A percentile compares a stretch with the other conserved stretches of the same genome.
phyloP scores from a whole-genome alignment of 2,329 filamentous ascomycete species.

The Sclerotinia glacialis region DNA sequence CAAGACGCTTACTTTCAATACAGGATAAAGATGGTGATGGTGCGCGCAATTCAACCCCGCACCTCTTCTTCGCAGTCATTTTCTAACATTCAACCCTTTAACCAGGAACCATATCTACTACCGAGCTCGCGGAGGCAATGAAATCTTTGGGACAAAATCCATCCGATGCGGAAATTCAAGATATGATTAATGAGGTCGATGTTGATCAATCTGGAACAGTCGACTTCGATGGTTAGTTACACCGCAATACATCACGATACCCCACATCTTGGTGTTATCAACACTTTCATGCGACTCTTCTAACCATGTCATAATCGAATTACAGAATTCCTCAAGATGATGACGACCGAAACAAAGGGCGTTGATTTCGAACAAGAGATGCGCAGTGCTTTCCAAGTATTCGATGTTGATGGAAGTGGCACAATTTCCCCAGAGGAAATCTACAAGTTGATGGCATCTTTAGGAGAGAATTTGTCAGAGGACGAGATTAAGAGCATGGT shows the following conservation, averaged over 20 bases:
- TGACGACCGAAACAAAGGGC: constrained; percentile 61
- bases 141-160: constrained; percentile 22
- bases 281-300: neutral
- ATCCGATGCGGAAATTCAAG: constrained; percentile 22
- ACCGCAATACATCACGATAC: constrained; percentile 1
- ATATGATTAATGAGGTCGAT: constrained; percentile 24
- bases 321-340: constrained; percentile 64
- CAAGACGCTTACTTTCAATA: neutral
- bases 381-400: constrained; percentile 63
- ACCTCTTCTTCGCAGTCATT: constrained; percentile 1
- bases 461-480: constrained; percentile 63
- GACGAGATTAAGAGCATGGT: constrained; percentile 66
- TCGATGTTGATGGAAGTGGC: constrained; percentile 64
- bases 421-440: constrained; percentile 63
- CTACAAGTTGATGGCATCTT: constrained; percentile 60
- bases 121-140: constrained; percentile 21
- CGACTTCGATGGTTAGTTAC: constrained; percentile 23
- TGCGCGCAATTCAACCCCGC: constrained; percentile 20
- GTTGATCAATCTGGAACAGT: constrained; percentile 23
- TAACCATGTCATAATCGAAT: constrained; percentile 1
- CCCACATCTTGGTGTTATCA: constrained; percentile 7
- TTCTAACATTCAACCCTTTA: neutral
- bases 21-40: constrained; percentile 24
- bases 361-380: constrained; percentile 63
- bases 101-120: constrained; percentile 18